Evolutionary conservation across 352 stramenopile genomes (phyloP), one percentile per base, ranked within the genome.

Genomic region (Globisporangium emineosum): DNA sequence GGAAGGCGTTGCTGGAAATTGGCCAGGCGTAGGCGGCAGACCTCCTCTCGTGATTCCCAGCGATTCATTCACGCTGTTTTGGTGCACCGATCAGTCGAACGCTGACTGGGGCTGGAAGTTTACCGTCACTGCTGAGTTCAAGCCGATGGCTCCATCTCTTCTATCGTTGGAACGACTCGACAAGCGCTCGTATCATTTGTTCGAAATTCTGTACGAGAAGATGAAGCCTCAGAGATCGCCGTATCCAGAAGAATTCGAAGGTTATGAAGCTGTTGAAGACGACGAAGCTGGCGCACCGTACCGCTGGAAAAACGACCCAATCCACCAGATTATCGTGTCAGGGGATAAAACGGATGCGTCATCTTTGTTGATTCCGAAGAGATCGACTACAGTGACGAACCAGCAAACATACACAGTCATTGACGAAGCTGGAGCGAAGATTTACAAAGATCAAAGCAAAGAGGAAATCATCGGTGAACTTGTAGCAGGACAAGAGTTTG

Each of bases 41-140:
- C 67, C 82, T 19, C 73, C 83, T 5, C 80, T 97, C 19, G 69
- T 94, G 2, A 94, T 97, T 40, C 66, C 76, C 6, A 72, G 76
- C 0, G 83, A 90, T 32, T 89, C 83, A 6, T 97, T 97, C 55
- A 89, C 76, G 23, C 58, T 97, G 19, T 66, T 95, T 21, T 97
- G 93, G 84, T 79, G 70, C 54, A 93, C 88, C 0, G 91, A 97
- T 69, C 73, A 72, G 0, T 89, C 83, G 8, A 97, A 96, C 65
- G 87, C 93, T 29, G 90, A 96, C 27, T 97, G 91, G 91, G 88
- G 88, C 0, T 94, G 85, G 77, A 86, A 90, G 52, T 93, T 95
- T 50, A 89, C 75, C 8, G 83, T 94, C 0, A 74, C 69, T 19
- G 82, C 84, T 5, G 77, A 88, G 27, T 94, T 89, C 68, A 58